Conservation (phyloP, 495 filamentous ascomycete genomes). For the Schizothecium vesticola region DNA sequence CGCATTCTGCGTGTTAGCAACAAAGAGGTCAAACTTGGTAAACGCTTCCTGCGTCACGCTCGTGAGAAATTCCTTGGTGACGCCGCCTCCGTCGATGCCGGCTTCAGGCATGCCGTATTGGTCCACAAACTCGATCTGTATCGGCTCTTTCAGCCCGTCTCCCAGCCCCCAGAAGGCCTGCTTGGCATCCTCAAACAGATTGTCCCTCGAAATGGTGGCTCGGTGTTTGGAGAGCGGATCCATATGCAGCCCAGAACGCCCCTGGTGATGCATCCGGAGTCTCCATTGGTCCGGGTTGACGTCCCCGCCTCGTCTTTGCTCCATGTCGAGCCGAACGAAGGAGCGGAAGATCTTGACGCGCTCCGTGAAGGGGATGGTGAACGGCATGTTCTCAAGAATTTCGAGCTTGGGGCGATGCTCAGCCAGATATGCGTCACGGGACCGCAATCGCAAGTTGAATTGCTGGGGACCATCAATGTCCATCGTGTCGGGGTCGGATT, state of each 20-base stretch:
- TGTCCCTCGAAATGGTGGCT: slow-evolving; percentile 73
- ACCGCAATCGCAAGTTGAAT: slow-evolving; percentile 25
- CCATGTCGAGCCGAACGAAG: slow-evolving; percentile 80
- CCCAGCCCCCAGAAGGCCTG: slow-evolving; percentile 76
- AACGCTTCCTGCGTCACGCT: slow-evolving; percentile 89
- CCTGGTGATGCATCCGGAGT: slow-evolving; percentile 49
- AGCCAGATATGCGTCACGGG: slow-evolving; percentile 48
- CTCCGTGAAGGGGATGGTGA: slow-evolving; percentile 89
- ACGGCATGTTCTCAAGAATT: slow-evolving; percentile 93
- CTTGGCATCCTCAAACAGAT: slow-evolving; percentile 81
- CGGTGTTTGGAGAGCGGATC: slow-evolving; percentile 59
- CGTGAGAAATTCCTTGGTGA: slow-evolving; percentile 96
- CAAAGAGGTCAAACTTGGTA: slow-evolving; percentile 52
- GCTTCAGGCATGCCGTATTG: slow-evolving; percentile 81
- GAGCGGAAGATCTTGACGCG: slow-evolving; percentile 91
- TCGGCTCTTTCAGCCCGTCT: slow-evolving; percentile 87
- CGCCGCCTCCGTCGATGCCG: slow-evolving; percentile 93
- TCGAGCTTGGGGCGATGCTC: slow-evolving; percentile 78
- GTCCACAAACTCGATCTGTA: slow-evolving; percentile 96
- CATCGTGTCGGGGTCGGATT: slow-evolving; percentile 38
- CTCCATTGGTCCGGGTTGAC: slow-evolving; percentile 79
- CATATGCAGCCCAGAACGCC: slow-evolving; percentile 27
- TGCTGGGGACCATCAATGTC: slow-evolving; percentile 32
- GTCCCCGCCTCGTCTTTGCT: slow-evolving; percentile 65
- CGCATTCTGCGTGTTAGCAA: slow-evolving; percentile 82